phyloP scores from a whole-genome alignment of 2,329 filamentous ascomycete genomes.

The Aspergillus terreus region DNA sequence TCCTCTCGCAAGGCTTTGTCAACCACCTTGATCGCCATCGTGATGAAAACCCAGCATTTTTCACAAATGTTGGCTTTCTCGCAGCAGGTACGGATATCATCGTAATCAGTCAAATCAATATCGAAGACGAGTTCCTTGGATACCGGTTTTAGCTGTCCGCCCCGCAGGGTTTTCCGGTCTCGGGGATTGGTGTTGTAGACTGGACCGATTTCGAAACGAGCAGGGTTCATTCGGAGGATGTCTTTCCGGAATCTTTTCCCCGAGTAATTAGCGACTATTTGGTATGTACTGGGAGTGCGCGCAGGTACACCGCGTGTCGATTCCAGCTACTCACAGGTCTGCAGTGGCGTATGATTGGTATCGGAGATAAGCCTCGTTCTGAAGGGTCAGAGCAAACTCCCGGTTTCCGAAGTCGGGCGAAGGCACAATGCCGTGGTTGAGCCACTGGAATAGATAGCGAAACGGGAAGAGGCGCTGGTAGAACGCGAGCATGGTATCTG shows the following conservation, averaged over 20 bases:
- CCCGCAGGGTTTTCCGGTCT: constrained; percentile 80
- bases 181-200: constrained; percentile 92
- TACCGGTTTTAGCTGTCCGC: constrained; percentile 76
- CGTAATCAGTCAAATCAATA: constrained; percentile 99
- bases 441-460: constrained; percentile 92
- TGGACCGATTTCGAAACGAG: constrained; percentile 97
- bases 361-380: constrained; percentile 85
- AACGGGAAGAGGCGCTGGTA: constrained; percentile 96
- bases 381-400: constrained; percentile 94
- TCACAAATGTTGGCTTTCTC: constrained; percentile 87
- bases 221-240: constrained; percentile 80
- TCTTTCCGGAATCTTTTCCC: constrained; percentile 76
- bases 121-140: constrained; percentile 97
- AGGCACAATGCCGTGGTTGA: constrained; percentile 86
- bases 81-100: constrained; percentile 93
- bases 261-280: constrained; percentile 1
- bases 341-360: constrained; percentile 76
- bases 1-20: constrained; percentile 85
- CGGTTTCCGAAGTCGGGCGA: constrained; percentile 86
- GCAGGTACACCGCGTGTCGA: background rate
- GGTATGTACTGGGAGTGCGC: background rate
- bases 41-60: constrained; percentile 96
- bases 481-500: constrained; percentile 85
- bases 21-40: constrained; percentile 93
- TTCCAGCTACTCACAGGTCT: constrained; percentile 50